These are phyloP conservation scores for Maudiozyma pseudohumilis DNA, from an alignment of 805 yeast species.

Conservation along the genomic window DNA sequence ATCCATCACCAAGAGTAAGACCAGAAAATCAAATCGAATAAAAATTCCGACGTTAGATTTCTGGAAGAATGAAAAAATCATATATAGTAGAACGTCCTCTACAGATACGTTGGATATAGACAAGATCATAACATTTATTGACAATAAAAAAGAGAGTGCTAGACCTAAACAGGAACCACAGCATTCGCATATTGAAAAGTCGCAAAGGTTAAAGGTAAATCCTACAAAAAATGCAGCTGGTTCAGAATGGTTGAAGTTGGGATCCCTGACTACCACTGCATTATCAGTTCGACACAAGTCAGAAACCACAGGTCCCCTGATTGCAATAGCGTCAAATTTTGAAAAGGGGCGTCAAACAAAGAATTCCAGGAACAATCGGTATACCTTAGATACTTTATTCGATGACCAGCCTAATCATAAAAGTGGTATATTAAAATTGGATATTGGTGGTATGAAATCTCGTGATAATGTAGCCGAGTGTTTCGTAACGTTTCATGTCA, in stretches of 20 bases:
- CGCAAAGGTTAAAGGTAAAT: not conserved
- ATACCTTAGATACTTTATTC: constrained; percentile 52
- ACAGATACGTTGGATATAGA: constrained; percentile 46
- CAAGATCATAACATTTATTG: constrained; percentile 41
- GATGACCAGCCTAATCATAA: constrained; percentile 54
- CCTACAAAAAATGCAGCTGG: not conserved
- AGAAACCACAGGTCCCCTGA: constrained; percentile 10
- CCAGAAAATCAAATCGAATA: constrained; percentile 57
- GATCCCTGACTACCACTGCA: constrained; percentile 16
- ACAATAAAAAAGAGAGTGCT: not conserved
- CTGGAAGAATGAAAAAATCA: constrained; percentile 75
- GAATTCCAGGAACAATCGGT: constrained; percentile 39
- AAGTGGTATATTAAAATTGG: constrained; percentile 60
- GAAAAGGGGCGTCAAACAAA: constrained; percentile 36
- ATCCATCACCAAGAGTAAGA: no score
- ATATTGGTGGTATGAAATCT: constrained; percentile 51
- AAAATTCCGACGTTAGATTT: constrained; percentile 64
- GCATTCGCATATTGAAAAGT: not conserved
- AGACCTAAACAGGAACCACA: not conserved
- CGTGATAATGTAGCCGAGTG: constrained; percentile 46
- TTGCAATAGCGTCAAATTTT: constrained; percentile 58
- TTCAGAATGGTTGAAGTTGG: constrained; percentile 23
- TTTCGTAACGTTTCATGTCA: constrained; percentile 63
- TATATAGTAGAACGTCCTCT: constrained; percentile 38
- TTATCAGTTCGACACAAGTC: not conserved